Evolutionary conservation across 2,329 filamentous ascomycete species (phyloP).

Genomic region (Lojkania enalia): DNA sequence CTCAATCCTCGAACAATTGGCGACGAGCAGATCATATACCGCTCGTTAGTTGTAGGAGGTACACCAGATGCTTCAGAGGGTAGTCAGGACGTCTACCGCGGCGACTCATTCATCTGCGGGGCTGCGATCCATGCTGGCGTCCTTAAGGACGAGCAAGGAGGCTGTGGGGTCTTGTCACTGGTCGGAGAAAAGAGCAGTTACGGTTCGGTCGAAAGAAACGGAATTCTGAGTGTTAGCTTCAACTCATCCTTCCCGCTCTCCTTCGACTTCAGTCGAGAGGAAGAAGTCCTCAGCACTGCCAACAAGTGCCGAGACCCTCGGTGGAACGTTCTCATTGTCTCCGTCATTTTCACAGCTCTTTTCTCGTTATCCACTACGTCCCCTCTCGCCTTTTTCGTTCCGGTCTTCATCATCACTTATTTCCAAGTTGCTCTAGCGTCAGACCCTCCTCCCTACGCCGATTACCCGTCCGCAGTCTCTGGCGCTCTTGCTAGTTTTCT

Average conservation of each 20-base stretch:
- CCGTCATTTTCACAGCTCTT: conserved; percentile 34
- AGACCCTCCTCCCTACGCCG: conserved; percentile 36
- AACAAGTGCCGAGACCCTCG: conserved; percentile 38
- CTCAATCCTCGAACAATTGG: conserved; percentile 57
- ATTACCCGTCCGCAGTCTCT: conserved; percentile 37
- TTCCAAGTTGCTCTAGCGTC: conserved; percentile 44
- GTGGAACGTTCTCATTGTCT: conserved; percentile 39
- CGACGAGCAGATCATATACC: conserved; percentile 65
- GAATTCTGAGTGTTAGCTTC: conserved; percentile 38
- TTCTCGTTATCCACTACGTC: conserved; percentile 37
- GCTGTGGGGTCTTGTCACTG: conserved; percentile 38
- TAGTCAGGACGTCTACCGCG: conserved; percentile 32
- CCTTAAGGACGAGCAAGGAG: conserved; percentile 31
- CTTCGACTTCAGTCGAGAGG: conserved; percentile 30
- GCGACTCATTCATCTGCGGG: conserved; percentile 44
- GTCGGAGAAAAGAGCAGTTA: conserved; percentile 30
- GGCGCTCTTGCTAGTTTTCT: conserved; percentile 37
- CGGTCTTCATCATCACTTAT: conserved; percentile 36
- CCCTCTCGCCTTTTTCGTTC: conserved; percentile 34
- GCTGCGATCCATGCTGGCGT: conserved; percentile 43
- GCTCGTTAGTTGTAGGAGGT: conserved; percentile 69
- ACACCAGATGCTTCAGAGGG: conserved; percentile 29
- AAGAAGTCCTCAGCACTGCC: conserved; percentile 16
- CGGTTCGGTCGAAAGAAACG: conserved; percentile 27
- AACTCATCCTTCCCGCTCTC: conserved; percentile 41